Base-by-base conservation (phyloP, 257 asterid genomes). In the Nicotiana tabacum region DNA sequence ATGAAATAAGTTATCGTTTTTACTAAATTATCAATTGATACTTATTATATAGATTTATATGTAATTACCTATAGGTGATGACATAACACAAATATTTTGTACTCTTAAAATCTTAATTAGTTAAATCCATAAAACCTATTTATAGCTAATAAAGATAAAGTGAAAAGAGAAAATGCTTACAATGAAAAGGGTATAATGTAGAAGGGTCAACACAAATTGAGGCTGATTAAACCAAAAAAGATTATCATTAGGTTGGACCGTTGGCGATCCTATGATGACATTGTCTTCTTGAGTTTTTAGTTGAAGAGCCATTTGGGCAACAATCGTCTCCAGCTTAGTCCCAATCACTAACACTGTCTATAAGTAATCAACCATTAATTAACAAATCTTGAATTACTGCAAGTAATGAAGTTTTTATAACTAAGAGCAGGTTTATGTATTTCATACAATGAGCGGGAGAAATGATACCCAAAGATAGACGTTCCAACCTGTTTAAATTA, bases 161-260 rank as follows among this genome's bases (percentile, higher is more conserved):
- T 70, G 62, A 55, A 78, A 32, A 29, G 18, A 43, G 39, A 57
- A 16, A n/a, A 7, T 4, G 37, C 17, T 83, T 86, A 92, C 97
- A 92, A 89, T 90, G 77, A 94, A 92, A 3, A 94, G 88, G 35
- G 89, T 86, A 82, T 87, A 86, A 85, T 92, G 97, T 18, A 94
- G 89, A 18, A 94, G 91, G 0, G 92, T 89, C 83, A 93, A 81
- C 83, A 94, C 79, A 43, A 93, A 88, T 1, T 88, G 92, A 4
- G 98, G 97, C 4, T 88, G 83, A 37, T 82, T 83, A 83, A 94
- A 93, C 97, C 98, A 93, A 86, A 93, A 93, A 79, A 86, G 90
- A 62, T 74, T 79, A 83, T 90, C 88, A 86, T 90, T 70, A 55
- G 93, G 97, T 65, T 90, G 90, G 29, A 94, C 97, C 85, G 90